Evolutionary conservation across 140 eudicot species (phyloP).

Genomic region (Erigeron philadelphicus): DNA sequence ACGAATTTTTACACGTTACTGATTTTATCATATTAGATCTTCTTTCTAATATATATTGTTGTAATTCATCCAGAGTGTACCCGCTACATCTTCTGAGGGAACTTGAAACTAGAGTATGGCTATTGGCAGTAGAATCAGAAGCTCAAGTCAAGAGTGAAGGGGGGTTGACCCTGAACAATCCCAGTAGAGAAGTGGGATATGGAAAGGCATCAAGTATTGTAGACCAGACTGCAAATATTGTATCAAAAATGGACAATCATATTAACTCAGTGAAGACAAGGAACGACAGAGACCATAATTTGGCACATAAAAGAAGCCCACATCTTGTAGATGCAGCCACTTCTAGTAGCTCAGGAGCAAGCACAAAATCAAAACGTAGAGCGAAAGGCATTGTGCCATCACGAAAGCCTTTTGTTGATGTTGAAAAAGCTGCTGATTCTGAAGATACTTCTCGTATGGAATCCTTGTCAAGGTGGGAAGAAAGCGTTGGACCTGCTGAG

Average conservation of each 20-base stretch:
- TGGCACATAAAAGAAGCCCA: slow-evolving; percentile 36
- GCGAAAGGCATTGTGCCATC: slow-evolving; percentile 50
- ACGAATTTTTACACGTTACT: neutral
- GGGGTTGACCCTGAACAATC: slow-evolving; percentile 40
- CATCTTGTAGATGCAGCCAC: slow-evolving; percentile 46
- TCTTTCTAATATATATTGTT: neutral
- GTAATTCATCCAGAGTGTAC: slow-evolving; percentile 45
- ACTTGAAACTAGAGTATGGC: slow-evolving; percentile 98
- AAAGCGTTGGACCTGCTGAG: slow-evolving; percentile 87
- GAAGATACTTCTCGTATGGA: slow-evolving; percentile 53
- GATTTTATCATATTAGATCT: too few species aligned
- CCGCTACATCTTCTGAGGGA: slow-evolving; percentile 86
- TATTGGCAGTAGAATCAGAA: slow-evolving; percentile 95
- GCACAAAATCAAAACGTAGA: slow-evolving; percentile 61
- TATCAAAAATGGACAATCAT: slow-evolving; percentile 83
- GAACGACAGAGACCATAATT: slow-evolving; percentile 24
- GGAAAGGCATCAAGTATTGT: slow-evolving; percentile 60
- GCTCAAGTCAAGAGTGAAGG: slow-evolving; percentile 76
- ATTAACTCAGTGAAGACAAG: slow-evolving; percentile 46
- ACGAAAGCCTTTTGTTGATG: slow-evolving; percentile 48
- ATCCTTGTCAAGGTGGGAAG: slow-evolving; percentile 87
- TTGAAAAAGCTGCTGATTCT: slow-evolving; percentile 47
- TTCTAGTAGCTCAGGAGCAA: slow-evolving; percentile 39
- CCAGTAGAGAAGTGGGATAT: slow-evolving; percentile 40
- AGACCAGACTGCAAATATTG: slow-evolving; percentile 70